Evolutionary conservation across 495 filamentous ascomycete species (phyloP), one percentile per base, ranked within the genome.

Genomic region (Penicillium cinerascens): DNA sequence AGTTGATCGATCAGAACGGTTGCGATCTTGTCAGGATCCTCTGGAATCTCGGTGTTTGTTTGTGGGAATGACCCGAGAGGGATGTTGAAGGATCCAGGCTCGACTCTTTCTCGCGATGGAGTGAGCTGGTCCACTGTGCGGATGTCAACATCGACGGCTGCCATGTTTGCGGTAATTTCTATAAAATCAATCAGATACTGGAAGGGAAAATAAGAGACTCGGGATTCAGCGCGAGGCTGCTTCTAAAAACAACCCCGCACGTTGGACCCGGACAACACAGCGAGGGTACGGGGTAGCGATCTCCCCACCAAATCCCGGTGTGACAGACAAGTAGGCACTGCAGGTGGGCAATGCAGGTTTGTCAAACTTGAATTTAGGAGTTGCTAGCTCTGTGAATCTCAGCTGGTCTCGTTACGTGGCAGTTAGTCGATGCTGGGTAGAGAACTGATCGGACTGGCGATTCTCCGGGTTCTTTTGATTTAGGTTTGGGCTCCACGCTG

Each of bases 31-130:
- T 67, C 55, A 10, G 79, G 70, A 63, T 87, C 74, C 20, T 74
- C 61, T 8, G 69, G 55, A 36, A 65, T 59, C 2, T 57, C 52
- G 3, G 58, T 49, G 44, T 49, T 59, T 6, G 70, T 66, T 42
- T 45, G 21, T n/a, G 72, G 72, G 40, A 74, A 67, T 26, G 56
- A 49, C 4, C 69, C 72, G 2, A 68, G 42, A 3, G 73, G 66
- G 45, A 83, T 68, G 49, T 81, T 79, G 59, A 73, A 54, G 4
- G 84, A 87, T 27, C 85, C 85, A 1, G 82, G 78, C 54, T 82
- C 83, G 33, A 78, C 63, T 40, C 80, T 75, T 47, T 85, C 73
- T 58, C 74, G 71, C 18, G 83, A 82, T n/a, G 67, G 72, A 51
- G 3, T 37, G 18, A 20, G 21, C 41, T 51, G 41, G 17, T 42